Percentiles rank a stretch among this genome's conserved stretches.
phyloP scores from a whole-genome alignment of 2,329 filamentous ascomycete genomes.

The Apiospora kogelbergensis region DNA sequence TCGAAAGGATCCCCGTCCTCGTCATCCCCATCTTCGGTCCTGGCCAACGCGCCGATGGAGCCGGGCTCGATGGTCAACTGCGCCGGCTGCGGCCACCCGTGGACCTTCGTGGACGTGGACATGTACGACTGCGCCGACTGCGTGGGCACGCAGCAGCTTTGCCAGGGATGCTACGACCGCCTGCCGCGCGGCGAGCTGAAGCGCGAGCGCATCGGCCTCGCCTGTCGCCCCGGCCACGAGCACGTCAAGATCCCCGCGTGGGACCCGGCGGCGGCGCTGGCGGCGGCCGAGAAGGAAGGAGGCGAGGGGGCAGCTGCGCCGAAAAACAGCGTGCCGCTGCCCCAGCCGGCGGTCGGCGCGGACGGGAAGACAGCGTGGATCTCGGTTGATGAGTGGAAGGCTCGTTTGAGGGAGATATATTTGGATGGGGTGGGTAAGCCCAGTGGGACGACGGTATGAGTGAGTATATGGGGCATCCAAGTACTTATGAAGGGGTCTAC shows the following conservation, averaged over 20 bases:
- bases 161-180: conserved; percentile 21
- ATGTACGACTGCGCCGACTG: conserved; percentile 30
- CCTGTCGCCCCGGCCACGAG: conserved; percentile 24
- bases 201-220: conserved; percentile 16
- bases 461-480: too few species aligned
- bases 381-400: conserved; percentile 27
- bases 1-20: not conserved
- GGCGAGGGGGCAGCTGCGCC: conserved; percentile 17
- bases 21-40: not conserved
- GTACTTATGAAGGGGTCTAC: too few species aligned
- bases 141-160: conserved; percentile 22
- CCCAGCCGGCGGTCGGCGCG: conserved; percentile 15
- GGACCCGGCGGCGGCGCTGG: conserved; percentile 18
- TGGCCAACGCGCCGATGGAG: conserved; percentile 17
- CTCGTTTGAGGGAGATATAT: conserved; percentile 22
- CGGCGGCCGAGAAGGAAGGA: not conserved
- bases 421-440: conserved; percentile 11
- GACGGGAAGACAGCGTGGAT: conserved; percentile 26
- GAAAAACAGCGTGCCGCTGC: conserved; percentile 22
- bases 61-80: conserved; percentile 24
- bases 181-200: conserved; percentile 20
- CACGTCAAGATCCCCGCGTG: conserved; percentile 25
- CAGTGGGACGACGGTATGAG: not conserved
- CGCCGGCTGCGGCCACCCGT: conserved; percentile 25
- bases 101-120: conserved; percentile 23